Conservation (phyloP, 148 eudicot species). For the Nepenthes gracilis region DNA sequence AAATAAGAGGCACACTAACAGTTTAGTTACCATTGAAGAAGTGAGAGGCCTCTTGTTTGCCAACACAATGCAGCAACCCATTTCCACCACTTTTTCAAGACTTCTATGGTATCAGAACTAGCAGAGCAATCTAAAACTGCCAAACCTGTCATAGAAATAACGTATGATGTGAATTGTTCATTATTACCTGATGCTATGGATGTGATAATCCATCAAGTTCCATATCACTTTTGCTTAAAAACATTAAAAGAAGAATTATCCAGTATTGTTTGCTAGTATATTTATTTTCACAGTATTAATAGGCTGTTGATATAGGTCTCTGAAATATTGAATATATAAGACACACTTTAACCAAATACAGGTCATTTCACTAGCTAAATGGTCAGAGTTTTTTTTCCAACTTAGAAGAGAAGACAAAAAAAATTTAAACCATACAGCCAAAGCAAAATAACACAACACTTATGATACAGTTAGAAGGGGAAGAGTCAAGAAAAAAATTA, state of each 20-base stretch:
- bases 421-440: too few species aligned
- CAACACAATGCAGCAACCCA: constrained; percentile 70
- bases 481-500: background rate
- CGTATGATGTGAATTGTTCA: background rate
- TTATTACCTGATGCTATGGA: background rate
- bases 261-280: too few species aligned
- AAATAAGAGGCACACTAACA: background rate
- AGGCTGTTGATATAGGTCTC: too few species aligned
- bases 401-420: too few species aligned
- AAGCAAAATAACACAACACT: too few species aligned
- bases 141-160: constrained; percentile 42
- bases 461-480: background rate
- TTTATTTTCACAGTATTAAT: too few species aligned
- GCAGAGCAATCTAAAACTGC: constrained; percentile 87
- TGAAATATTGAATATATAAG: too few species aligned
- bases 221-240: background rate
- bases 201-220: background rate
- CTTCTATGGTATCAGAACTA: constrained; percentile 64
- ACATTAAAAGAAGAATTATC: background rate
- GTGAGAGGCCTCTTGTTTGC: constrained; percentile 97
- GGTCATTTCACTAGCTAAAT: too few species aligned
- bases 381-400: too few species aligned
- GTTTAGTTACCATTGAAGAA: constrained; percentile 51
- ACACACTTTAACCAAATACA: too few species aligned
- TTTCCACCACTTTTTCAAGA: constrained; percentile 42